Base-by-base conservation (phyloP, 228 moss, liverwort and hornwort genomes). In the Sphagnum magellanicum region DNA sequence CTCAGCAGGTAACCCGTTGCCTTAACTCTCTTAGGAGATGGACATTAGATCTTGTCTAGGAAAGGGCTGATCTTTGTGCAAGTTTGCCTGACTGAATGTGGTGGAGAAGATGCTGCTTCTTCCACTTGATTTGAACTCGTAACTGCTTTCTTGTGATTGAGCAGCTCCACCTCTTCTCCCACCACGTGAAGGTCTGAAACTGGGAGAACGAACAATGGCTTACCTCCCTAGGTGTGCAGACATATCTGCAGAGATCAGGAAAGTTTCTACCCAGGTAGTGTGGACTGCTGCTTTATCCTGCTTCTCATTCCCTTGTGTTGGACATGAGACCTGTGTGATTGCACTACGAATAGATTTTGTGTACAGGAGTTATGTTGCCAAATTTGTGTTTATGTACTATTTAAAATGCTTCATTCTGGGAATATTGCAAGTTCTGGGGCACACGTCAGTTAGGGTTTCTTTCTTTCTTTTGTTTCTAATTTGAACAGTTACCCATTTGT, bases 151-250 rank as follows among this genome's bases (percentile, higher is more conserved):
- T 32, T 32, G 32, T 32, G 32, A 32, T 32, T 32, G 10, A 32
- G 48, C 86, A 98, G 97, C 97, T 75, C 77, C 81, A 49, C 91
- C 87, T 70, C 73, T 98, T 15, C 85, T 98, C 63, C 97, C 97
- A 74, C 84, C 97, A 59, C 80, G 97, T 52, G 93, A 98, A 73
- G 91, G 90, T 74, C 70, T 98, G 78, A 91, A 91, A 78, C 82
- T 98, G 49, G 97, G 97, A 66, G 93, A 93, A 77, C 84, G 97
- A 69, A 88, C 83, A 58, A 86, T 98, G 81, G 91, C 97, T 63
- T 98, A 93, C 73, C 78, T 98, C 67, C 93, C 97, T 64, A 90
- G 97, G 53, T 98, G 97, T 79, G 83, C 91, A 67, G 97, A 98
- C 81, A 68, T 67, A 47, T 91, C 76, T 55, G 66, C 79, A 76